A percentile compares a stretch with the other conserved stretches of the same genome.
Evolutionary conservation across 2,329 filamentous ascomycete genomes (phyloP).

Genomic region (Myriosclerotinia curreyana): DNA sequence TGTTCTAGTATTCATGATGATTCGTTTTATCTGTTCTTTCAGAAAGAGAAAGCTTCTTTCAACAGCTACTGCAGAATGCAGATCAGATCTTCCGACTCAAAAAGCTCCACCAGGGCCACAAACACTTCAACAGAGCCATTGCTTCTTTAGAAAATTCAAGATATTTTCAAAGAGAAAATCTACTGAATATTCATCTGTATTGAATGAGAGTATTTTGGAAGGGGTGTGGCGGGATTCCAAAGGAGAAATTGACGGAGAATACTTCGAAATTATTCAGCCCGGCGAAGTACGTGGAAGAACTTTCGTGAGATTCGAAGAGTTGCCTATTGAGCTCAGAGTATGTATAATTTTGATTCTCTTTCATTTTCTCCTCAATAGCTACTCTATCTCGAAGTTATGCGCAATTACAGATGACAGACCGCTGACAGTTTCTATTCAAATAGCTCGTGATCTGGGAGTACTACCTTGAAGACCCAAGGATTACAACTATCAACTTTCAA

Average conservation of each 20-base stretch:
- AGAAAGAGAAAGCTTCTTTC: background rate
- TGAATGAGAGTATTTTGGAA: background rate
- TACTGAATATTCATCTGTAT: background rate
- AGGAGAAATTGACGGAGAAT: background rate
- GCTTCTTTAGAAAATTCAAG: background rate
- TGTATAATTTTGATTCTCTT: rapidly evolving
- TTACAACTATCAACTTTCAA: constrained; percentile 1
- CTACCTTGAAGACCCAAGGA: background rate
- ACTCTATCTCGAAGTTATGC: rapidly evolving
- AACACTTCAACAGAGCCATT: background rate
- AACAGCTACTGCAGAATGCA: too few species aligned
- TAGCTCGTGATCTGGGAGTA: background rate
- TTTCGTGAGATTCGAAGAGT: background rate
- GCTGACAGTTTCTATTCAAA: background rate
- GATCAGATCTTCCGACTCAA: background rate
- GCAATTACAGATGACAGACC: background rate
- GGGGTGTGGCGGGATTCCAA: too few species aligned
- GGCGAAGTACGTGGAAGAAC: background rate
- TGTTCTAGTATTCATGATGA: background rate
- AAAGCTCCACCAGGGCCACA: background rate
- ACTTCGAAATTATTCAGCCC: background rate
- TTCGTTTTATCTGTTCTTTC: background rate
- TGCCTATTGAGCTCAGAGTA: constrained; percentile 1
- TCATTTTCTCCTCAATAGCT: rapidly evolving
- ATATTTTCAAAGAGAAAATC: background rate